Percentiles rank a stretch among this genome's conserved stretches.
phyloP scores from a whole-genome alignment of 2,329 filamentous ascomycete genomes.

The Tothia fuscella region DNA sequence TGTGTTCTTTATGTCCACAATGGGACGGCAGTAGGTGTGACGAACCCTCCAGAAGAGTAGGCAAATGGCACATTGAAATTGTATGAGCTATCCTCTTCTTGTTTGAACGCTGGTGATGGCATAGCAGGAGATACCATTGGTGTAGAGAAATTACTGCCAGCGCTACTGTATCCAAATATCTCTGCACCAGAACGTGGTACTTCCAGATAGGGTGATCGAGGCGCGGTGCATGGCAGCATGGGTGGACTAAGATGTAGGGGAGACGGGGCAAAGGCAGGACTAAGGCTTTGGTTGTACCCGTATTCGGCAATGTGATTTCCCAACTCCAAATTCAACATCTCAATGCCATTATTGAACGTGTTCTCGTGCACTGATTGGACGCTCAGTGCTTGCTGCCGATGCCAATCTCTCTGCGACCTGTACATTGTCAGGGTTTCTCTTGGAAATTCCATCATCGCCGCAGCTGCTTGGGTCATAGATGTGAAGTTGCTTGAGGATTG shows the following conservation, averaged over 20 bases:
- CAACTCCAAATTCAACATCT: constrained; percentile 28
- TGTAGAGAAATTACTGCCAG: constrained; percentile 20
- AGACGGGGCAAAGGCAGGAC: constrained; percentile 38
- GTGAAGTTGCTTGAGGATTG: constrained; percentile 34
- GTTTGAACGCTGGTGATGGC: constrained; percentile 19
- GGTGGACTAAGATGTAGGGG: constrained; percentile 28
- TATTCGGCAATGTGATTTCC: constrained; percentile 29
- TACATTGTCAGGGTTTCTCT: constrained; percentile 31
- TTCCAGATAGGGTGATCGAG: constrained; percentile 32
- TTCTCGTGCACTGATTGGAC: constrained; percentile 22
- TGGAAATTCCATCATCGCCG: constrained; percentile 35
- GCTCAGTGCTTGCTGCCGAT: constrained; percentile 24
- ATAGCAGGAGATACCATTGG: constrained; percentile 25
- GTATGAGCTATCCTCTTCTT: constrained; percentile 26
- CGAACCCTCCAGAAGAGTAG: constrained; percentile 28
- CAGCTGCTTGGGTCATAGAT: constrained; percentile 30
- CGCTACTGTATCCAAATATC: constrained; percentile 12
- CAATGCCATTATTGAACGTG: constrained; percentile 25
- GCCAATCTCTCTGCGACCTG: constrained; percentile 28
- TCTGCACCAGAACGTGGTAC: constrained; percentile 28
- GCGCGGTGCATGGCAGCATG: constrained; percentile 21
- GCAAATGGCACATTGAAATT: constrained; percentile 28
- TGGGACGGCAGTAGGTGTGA: constrained; percentile 20
- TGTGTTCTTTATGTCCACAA: constrained; percentile 29
- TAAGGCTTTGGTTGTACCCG: constrained; percentile 31